Evolutionary conservation across 1,284 basidiomycete species (phyloP).

Genomic region (Marasmius fiardii): DNA sequence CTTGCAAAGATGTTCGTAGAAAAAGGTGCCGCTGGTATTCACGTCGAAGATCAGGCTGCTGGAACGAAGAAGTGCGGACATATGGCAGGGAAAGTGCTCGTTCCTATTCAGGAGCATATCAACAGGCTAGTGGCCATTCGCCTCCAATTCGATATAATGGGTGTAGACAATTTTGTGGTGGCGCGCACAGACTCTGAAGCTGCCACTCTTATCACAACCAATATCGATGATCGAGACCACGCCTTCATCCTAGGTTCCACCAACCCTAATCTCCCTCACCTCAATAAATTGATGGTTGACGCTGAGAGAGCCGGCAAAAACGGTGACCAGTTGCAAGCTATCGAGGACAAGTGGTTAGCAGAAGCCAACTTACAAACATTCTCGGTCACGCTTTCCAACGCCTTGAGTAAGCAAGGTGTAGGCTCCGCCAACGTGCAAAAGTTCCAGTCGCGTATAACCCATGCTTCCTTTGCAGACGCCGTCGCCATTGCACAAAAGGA

Average conservation of each 20-base stretch:
- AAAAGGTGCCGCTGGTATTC: slow-evolving; percentile 78
- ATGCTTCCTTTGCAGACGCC: slow-evolving; percentile 69
- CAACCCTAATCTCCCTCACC: slow-evolving; percentile 64
- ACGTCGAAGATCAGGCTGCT: slow-evolving; percentile 83
- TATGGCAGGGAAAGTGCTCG: slow-evolving; percentile 81
- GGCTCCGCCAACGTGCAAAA: slow-evolving; percentile 44
- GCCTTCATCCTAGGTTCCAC: slow-evolving; percentile 94
- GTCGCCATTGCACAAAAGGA: slow-evolving; percentile 77
- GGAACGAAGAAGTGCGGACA: slow-evolving; percentile 88
- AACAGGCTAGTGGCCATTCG: slow-evolving; percentile 77
- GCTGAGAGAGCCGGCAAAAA: slow-evolving; percentile 81
- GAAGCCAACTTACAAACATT: slow-evolving; percentile 81
- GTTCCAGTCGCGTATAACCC: slow-evolving; percentile 60
- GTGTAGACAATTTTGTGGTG: slow-evolving; percentile 67
- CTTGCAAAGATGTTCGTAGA: slow-evolving; percentile 80
- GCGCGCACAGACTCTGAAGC: slow-evolving; percentile 88
- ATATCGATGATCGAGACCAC: slow-evolving; percentile 96
- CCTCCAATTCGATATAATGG: slow-evolving; percentile 62
- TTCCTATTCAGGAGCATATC: slow-evolving; percentile 75
- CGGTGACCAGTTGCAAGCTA: slow-evolving; percentile 77
- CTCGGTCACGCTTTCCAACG: slow-evolving; percentile 70
- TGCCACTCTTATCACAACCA: slow-evolving; percentile 94
- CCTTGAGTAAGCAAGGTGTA: slow-evolving; percentile 66
- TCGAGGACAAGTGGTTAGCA: slow-evolving; percentile 87
- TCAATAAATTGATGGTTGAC: slow-evolving; percentile 81